Evolutionary conservation across 371 early-diverging fungal species (phyloP), one percentile per base, ranked within the genome.

Genomic region (Rhizopus arrhizus): DNA sequence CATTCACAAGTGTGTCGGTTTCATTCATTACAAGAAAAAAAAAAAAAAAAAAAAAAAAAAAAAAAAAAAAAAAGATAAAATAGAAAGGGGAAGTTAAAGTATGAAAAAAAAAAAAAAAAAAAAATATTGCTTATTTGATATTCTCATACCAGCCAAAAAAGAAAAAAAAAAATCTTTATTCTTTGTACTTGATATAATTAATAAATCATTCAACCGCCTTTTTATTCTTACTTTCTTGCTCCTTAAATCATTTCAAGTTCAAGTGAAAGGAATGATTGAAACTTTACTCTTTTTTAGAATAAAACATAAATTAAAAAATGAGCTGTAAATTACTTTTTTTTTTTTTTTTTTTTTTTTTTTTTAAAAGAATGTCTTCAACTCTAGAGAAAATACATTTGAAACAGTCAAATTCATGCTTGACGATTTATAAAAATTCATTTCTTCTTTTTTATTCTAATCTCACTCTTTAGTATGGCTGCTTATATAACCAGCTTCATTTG

Each of bases 81-180:
- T 45, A 5, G n/a, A 12, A 45, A 55, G 43, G n/a, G 29, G 6
- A 15, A 7, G 5, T 29, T n/a, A 16, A 16, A 33, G 45, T 43
- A 46, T 43, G 31, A 15, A 32, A 45, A 45, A 40, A 31, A 45
- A 45, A 38, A 11, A 40, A 40, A 40, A 40, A 1, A 40, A 12
- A 40, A 40, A 40, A 40, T 12, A 40, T 40, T 40, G 40, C 12
- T 40, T 40, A 40, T 40, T 22, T 40, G 12, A 40, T 40, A 40
- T 45, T 45, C 46, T 45, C n/a, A 45, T 45, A 45, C 46, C 46
- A 45, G 46, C 46, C 16, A 45, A 22, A 45, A 45, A 45, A n/a
- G 11, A 45, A 45, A 40, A 40, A 40, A 40, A 12, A 40, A 40
- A 0, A 7, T 40, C 12, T 40, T 40, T 12, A 10, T 12, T 40